A percentile compares a stretch with the other conserved stretches of the same genome.
Conservation (phyloP, 2,329 filamentous ascomycete species). For the Aspergillus sp. region DNA sequence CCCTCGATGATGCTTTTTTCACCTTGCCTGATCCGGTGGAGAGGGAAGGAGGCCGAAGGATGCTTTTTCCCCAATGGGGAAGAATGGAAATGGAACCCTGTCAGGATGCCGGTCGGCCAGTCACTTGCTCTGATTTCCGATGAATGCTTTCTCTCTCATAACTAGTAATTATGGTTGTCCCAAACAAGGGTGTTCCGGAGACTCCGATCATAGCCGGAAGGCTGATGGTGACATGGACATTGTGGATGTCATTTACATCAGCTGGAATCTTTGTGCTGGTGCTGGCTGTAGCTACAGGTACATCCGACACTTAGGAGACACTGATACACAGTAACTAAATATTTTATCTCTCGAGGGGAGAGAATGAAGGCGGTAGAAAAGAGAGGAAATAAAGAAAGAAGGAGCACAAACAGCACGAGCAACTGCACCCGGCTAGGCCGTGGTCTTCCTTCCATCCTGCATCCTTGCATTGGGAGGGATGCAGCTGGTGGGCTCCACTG, state of each 20-base stretch:
- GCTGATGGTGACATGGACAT: neutral
- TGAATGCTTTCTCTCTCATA: neutral
- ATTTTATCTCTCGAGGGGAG: neutral
- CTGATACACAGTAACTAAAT: neutral
- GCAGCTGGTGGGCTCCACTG: slow-evolving; percentile 11
- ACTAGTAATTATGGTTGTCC: neutral
- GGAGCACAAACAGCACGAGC: too few species aligned
- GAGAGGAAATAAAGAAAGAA: too few species aligned
- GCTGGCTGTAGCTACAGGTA: too few species aligned
- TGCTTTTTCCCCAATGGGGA: neutral
- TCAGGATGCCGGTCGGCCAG: neutral
- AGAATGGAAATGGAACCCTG: neutral
- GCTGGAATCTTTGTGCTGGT: neutral
- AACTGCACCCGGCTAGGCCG: neutral
- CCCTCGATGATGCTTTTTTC: neutral
- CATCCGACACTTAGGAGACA: too few species aligned
- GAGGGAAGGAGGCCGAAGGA: neutral
- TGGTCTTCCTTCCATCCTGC: neutral
- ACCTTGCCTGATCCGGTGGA: slow-evolving; percentile 11
- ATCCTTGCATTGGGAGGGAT: neutral
- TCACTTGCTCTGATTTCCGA: neutral
- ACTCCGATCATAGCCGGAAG: neutral
- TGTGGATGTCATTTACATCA: neutral
- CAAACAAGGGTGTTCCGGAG: neutral
- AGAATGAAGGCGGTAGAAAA: neutral